These are phyloP conservation scores for Cubamyces sp. DNA, from an alignment of 768 basidiomycete species.

Conservation along the genomic window DNA sequence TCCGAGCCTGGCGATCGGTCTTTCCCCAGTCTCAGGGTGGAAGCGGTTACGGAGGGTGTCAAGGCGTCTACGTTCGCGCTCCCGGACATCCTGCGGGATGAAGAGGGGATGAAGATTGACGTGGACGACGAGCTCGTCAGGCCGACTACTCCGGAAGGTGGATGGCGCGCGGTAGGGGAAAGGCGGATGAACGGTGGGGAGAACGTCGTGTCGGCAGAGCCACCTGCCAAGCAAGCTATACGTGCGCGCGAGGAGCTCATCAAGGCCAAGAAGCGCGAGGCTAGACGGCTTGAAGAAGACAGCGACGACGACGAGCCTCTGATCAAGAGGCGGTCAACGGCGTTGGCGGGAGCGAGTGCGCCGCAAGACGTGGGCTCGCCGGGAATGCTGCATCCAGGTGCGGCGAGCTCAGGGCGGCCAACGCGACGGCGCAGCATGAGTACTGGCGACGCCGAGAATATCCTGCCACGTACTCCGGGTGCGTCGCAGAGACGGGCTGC, in stretches of 20 bases:
- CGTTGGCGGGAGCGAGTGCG: slow-evolving; percentile 8
- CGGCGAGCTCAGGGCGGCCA: slow-evolving; percentile 41
- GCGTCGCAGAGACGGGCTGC: slow-evolving; percentile 22
- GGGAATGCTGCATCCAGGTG: slow-evolving; percentile 32
- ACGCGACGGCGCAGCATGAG: slow-evolving; percentile 75
- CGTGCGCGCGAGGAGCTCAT: slow-evolving; percentile 68
- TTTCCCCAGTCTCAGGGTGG: slow-evolving; percentile 30
- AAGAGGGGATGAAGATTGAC: slow-evolving; percentile 34
- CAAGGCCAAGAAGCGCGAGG: slow-evolving; percentile 68
- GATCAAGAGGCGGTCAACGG: not conserved
- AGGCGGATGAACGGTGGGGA: not conserved
- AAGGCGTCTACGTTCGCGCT: slow-evolving; percentile 37
- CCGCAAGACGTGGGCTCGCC: slow-evolving; percentile 4
- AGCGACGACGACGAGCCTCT: slow-evolving; percentile 28
- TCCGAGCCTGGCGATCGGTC: slow-evolving; percentile 14
- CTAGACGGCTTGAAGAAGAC: slow-evolving; percentile 56
- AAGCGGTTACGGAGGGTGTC: slow-evolving; percentile 39
- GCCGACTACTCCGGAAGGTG: slow-evolving; percentile 19
- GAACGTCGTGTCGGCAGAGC: slow-evolving; percentile 14
- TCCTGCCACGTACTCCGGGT: slow-evolving; percentile 37
- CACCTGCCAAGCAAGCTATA: slow-evolving; percentile 70
- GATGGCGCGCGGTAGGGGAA: slow-evolving; percentile 5
- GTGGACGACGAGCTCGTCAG: slow-evolving; percentile 6
- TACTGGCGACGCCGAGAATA: slow-evolving; percentile 69
- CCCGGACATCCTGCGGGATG: slow-evolving; percentile 36